A percentile compares a stretch with the other conserved stretches of the same genome.
phyloP scores from a whole-genome alignment of 2,329 filamentous ascomycete species.

The Colletotrichum graminicola region DNA sequence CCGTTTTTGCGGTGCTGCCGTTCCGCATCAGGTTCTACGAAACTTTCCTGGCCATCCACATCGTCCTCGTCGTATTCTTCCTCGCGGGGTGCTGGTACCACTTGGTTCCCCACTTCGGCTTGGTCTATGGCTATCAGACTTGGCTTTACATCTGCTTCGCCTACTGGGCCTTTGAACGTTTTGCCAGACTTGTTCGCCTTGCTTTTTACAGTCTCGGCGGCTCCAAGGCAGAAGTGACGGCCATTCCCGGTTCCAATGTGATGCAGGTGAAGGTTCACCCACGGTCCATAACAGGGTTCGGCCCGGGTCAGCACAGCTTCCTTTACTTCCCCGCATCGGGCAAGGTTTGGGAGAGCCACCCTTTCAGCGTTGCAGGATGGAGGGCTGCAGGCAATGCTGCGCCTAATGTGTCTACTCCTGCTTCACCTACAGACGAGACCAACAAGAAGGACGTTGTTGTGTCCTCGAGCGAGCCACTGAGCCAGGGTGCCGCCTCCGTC shows the following conservation, averaged over 20 bases:
- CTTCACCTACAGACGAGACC: background rate
- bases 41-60: slow-evolving; percentile 51
- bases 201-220: slow-evolving; percentile 46
- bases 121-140: slow-evolving; percentile 54
- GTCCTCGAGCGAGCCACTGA: background rate
- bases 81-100: slow-evolving; percentile 53
- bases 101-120: slow-evolving; percentile 51
- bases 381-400: background rate
- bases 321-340: slow-evolving; percentile 51
- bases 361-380: slow-evolving; percentile 45
- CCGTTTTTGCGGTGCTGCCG: slow-evolving; percentile 47
- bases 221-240: slow-evolving; percentile 8
- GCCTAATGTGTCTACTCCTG: background rate
- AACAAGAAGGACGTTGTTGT: background rate
- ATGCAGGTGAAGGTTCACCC: slow-evolving; percentile 56
- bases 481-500: background rate
- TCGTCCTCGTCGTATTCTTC: slow-evolving; percentile 49
- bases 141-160: slow-evolving; percentile 51
- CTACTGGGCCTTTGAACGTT: slow-evolving; percentile 50
- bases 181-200: slow-evolving; percentile 47
- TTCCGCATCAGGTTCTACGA: slow-evolving; percentile 51
- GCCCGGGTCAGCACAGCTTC: slow-evolving; percentile 53
- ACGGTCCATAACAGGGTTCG: slow-evolving; percentile 51
- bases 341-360: slow-evolving; percentile 53
- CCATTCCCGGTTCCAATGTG: slow-evolving; percentile 42